A percentile compares a stretch with the other conserved stretches of the same genome.
phyloP scores from a whole-genome alignment of 1,284 basidiomycete species.

The Melampsora americana region DNA sequence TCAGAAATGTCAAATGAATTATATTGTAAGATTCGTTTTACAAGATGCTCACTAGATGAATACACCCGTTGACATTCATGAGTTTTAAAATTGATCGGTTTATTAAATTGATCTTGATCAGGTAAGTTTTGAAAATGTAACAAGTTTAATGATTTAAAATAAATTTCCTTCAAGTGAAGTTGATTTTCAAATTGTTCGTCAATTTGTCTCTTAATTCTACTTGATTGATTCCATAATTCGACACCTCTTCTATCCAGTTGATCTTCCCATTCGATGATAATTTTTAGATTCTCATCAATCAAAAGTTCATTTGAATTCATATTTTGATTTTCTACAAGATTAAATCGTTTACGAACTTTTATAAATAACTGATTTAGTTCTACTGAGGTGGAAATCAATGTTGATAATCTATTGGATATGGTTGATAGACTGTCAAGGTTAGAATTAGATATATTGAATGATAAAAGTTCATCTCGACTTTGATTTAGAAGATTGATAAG shows the following conservation, averaged over 20 bases:
- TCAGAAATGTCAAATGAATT: no score
- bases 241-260: constrained; percentile 38
- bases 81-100: neutral
- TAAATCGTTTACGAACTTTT: neutral
- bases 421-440: neutral
- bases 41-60: neutral
- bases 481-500: neutral
- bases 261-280: constrained; percentile 26
- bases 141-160: neutral
- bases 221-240: constrained; percentile 40
- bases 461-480: constrained; percentile 1
- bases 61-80: constrained; percentile 3
- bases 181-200: neutral
- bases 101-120: neutral
- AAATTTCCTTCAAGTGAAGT: constrained; percentile 6
- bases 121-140: neutral
- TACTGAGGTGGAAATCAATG: neutral
- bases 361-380: neutral
- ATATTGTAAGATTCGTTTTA: no score
- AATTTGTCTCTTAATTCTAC: constrained; percentile 12
- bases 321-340: neutral
- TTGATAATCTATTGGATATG: neutral
- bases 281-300: neutral
- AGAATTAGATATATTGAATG: neutral
- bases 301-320: neutral